Percentiles rank a stretch among this genome's conserved stretches.
Conservation (phyloP, 2,329 filamentous ascomycete genomes). For the Epicoccum nigrum region DNA sequence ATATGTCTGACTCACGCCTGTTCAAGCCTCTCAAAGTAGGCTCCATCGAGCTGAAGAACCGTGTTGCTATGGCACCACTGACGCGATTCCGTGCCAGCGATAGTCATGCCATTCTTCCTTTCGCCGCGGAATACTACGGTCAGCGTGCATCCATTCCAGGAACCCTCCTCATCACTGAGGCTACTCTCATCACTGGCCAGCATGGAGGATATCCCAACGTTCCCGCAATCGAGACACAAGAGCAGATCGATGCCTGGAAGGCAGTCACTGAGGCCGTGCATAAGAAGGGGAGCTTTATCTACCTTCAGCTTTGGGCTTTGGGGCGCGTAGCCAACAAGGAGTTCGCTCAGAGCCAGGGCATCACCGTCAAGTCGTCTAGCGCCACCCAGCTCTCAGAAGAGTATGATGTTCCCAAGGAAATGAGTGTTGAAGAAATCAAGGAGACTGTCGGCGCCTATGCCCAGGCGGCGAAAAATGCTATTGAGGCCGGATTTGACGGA, state of each 20-base stretch:
- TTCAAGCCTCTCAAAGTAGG: constrained; percentile 47
- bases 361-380: constrained; percentile 42
- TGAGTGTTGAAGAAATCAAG: constrained; percentile 51
- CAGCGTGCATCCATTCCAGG: constrained; percentile 60
- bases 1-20: constrained; percentile 39
- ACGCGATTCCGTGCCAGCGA: constrained; percentile 53
- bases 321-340: constrained; percentile 60
- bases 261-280: constrained; percentile 68
- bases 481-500: constrained; percentile 65
- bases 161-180: constrained; percentile 66
- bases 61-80: constrained; percentile 46
- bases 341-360: constrained; percentile 44
- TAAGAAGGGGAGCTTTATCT: constrained; percentile 65
- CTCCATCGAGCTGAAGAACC: constrained; percentile 41
- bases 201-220: constrained; percentile 58
- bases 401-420: constrained; percentile 50
- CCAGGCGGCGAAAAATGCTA: constrained; percentile 52
- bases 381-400: constrained; percentile 46
- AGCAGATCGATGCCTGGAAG: constrained; percentile 62
- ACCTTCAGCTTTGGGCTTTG: constrained; percentile 66
- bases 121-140: constrained; percentile 59
- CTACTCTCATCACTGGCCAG: constrained; percentile 57
- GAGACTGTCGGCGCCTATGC: constrained; percentile 48
- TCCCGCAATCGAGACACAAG: constrained; percentile 62
- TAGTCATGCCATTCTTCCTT: constrained; percentile 54